These are phyloP conservation scores for Aspergillus viridinutans DNA, from an alignment of 2,329 filamentous ascomycete genomes.

Conservation along the genomic window DNA sequence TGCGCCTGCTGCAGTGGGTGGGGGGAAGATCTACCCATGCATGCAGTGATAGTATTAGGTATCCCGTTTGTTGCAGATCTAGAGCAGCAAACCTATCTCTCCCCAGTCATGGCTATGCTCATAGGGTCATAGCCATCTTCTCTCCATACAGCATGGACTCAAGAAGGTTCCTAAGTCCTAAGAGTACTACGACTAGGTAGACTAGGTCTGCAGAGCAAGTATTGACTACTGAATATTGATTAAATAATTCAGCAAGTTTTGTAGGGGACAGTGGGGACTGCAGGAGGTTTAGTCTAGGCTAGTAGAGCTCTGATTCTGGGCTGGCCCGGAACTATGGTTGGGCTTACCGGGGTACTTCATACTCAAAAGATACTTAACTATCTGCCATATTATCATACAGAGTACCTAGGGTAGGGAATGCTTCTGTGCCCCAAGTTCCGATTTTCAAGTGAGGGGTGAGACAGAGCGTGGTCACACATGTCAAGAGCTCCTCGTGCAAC, in stretches of 20 bases:
- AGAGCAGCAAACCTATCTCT: not conserved
- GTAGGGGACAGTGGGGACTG: not conserved
- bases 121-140: not conserved
- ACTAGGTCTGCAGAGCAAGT: too few relatives aligned
- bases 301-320: not conserved
- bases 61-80: not conserved
- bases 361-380: too few relatives aligned
- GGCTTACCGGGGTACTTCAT: not conserved
- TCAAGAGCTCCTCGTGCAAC: not conserved
- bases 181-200: not conserved
- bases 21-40: not conserved
- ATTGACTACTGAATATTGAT: too few relatives aligned
- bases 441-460: not conserved
- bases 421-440: not conserved
- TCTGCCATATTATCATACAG: too few relatives aligned
- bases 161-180: not conserved
- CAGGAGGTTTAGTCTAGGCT: not conserved
- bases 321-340: not conserved
- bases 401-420: not conserved
- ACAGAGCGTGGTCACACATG: not conserved
- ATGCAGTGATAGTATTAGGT: not conserved
- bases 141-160: not conserved
- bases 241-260: not conserved
- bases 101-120: not conserved
- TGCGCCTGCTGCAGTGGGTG: not conserved